These are phyloP conservation scores for Parastagonospora avenae DNA, from an alignment of 2,329 filamentous ascomycete genomes.

Conservation along the genomic window DNA sequence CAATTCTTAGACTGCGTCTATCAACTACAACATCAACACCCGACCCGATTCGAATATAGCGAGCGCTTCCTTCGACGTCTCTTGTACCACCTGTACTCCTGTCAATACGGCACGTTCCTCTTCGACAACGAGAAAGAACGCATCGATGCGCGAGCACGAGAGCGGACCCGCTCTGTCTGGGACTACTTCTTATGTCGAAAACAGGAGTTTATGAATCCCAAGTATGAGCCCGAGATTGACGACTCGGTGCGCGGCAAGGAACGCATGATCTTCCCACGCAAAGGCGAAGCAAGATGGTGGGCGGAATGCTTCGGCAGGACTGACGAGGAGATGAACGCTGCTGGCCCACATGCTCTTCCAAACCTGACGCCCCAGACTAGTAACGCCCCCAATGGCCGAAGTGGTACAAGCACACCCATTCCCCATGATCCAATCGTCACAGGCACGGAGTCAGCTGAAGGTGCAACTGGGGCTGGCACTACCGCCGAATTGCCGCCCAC, in stretches of 20 bases:
- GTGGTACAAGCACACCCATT: slow-evolving; percentile 33
- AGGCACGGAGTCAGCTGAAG: slow-evolving; percentile 41
- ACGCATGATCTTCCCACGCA: slow-evolving; percentile 78
- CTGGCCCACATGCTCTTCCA: slow-evolving; percentile 31
- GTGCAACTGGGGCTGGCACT: slow-evolving; percentile 38
- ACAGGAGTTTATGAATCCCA: slow-evolving; percentile 79
- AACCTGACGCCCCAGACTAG: slow-evolving; percentile 36
- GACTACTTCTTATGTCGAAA: slow-evolving; percentile 87
- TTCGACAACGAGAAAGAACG: slow-evolving; percentile 95
- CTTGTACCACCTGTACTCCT: slow-evolving; percentile 92
- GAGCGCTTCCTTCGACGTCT: slow-evolving; percentile 88
- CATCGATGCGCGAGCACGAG: slow-evolving; percentile 68
- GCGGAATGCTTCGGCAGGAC: slow-evolving; percentile 81
- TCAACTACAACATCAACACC: slow-evolving; percentile 84
- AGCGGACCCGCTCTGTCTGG: slow-evolving; percentile 88
- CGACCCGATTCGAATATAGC: slow-evolving; percentile 92
- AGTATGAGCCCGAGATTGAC: slow-evolving; percentile 76
- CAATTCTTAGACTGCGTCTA: slow-evolving; percentile 96
- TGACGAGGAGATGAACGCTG: slow-evolving; percentile 90
- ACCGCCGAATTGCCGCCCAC: slow-evolving; percentile 29
- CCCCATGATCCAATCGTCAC: slow-evolving; percentile 41
- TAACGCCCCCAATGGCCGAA: slow-evolving; percentile 28
- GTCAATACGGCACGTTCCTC: slow-evolving; percentile 95
- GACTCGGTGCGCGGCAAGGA: slow-evolving; percentile 81
- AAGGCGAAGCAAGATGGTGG: slow-evolving; percentile 91